Conservation (phyloP, 352 stramenopile species). For the Blastocystis sp. region DNA sequence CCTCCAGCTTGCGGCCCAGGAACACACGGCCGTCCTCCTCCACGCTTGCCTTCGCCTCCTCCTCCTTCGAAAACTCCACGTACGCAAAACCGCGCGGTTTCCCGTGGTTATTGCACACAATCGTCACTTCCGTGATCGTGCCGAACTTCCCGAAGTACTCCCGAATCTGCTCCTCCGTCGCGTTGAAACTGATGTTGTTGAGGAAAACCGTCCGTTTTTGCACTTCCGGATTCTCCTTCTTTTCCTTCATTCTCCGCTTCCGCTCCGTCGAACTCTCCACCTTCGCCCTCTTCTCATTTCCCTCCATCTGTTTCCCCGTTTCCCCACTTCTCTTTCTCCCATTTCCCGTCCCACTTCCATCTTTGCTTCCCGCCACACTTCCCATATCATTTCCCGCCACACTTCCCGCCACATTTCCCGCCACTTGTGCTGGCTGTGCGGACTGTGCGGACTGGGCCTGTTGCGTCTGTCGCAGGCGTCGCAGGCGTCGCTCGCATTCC, state of each 20-base stretch:
- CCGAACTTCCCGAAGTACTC: constrained; percentile 10
- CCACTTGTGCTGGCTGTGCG: background rate
- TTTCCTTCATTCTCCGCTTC: constrained; percentile 34
- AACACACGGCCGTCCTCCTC: constrained; percentile 80
- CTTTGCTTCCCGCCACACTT: no score
- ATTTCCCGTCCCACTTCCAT: background rate
- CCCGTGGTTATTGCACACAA: constrained; percentile 61
- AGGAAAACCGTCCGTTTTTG: constrained; percentile 56
- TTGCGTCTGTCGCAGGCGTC: background rate
- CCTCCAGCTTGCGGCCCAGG: constrained; percentile 35
- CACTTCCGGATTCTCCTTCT: constrained; percentile 35
- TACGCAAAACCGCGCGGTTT: constrained; percentile 56
- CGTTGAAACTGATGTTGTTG: constrained; percentile 38
- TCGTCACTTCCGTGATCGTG: constrained; percentile 4
- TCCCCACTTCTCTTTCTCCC: background rate
- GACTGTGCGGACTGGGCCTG: no score
- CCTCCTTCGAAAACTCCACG: constrained; percentile 81
- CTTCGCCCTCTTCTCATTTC: background rate
- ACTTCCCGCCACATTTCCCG: no score
- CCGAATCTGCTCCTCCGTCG: constrained; percentile 17
- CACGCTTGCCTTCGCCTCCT: constrained; percentile 77
- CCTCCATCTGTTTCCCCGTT: background rate
- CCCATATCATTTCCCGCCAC: background rate
- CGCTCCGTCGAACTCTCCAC: constrained; percentile 13
- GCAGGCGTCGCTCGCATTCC: background rate